Percentiles rank a stretch among this genome's conserved stretches.
Conservation (phyloP, 352 stramenopile species). For the Aphanomyces invadans region DNA sequence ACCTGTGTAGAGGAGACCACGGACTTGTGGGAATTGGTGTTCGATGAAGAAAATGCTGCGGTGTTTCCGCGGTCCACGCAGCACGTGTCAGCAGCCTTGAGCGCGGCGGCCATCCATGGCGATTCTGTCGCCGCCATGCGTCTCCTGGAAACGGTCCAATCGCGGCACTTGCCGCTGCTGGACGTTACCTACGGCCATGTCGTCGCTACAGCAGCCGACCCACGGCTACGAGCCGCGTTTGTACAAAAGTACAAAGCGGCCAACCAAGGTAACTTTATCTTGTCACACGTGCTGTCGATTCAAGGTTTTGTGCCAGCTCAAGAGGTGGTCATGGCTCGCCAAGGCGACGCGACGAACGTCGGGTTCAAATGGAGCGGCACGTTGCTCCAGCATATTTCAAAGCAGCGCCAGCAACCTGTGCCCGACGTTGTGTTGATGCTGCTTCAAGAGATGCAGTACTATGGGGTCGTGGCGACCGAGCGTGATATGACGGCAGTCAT, state of each 20-base stretch:
- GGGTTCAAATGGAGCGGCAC: constrained; percentile 19
- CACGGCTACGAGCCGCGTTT: background rate
- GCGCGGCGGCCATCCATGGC: constrained; percentile 5
- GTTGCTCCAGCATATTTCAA: constrained; percentile 11
- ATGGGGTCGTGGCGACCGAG: constrained; percentile 10
- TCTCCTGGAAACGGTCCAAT: background rate
- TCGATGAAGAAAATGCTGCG: background rate
- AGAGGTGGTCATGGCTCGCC: background rate
- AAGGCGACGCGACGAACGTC: background rate
- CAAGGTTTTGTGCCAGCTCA: too few relatives aligned
- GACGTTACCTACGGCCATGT: constrained; percentile 20
- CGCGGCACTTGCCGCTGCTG: background rate
- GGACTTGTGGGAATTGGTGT: constrained; percentile 1
- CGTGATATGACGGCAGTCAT: constrained; percentile 5
- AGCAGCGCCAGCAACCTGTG: background rate
- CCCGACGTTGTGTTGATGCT: background rate
- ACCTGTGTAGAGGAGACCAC: background rate
- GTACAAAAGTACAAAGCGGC: constrained; percentile 14
- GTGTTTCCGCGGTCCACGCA: constrained; percentile 7
- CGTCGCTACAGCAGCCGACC: background rate
- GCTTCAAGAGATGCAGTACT: constrained; percentile 24
- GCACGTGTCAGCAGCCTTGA: constrained; percentile 10
- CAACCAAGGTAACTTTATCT: constrained; percentile 1
- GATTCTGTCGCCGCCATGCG: background rate
- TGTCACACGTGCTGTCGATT: too few relatives aligned